Percentiles rank a stretch among this genome's conserved stretches.
Conservation (phyloP, 768 basidiomycete species). For the Boletellus emodensis region DNA sequence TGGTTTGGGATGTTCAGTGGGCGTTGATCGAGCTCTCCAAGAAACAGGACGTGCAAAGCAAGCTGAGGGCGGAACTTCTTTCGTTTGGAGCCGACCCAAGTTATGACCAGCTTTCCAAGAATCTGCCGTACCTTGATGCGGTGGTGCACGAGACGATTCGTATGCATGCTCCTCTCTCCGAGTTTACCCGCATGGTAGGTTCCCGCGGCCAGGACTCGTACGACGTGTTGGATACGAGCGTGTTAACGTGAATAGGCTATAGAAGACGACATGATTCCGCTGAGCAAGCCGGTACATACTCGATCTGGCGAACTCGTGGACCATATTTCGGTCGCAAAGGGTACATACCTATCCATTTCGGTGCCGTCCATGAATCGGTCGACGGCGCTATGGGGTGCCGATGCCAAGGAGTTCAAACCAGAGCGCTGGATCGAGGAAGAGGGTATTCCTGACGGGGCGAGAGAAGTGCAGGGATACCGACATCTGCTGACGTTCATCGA, state of each 20-base stretch:
- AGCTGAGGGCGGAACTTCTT: conserved; percentile 51
- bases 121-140: conserved; percentile 47
- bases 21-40: conserved; percentile 53
- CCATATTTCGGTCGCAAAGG: conserved; percentile 43
- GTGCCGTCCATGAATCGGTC: conserved; percentile 47
- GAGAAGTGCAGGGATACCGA: conserved; percentile 45
- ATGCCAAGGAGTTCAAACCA: conserved; percentile 54
- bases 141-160: conserved; percentile 45
- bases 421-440: conserved; percentile 53
- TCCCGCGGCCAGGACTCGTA: neutral
- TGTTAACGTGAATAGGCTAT: conserved; percentile 32
- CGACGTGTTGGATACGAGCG: too few relatives aligned
- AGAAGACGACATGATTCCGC: conserved; percentile 55
- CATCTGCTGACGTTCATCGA: conserved; percentile 51
- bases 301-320: conserved; percentile 35
- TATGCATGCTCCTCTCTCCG: conserved; percentile 38
- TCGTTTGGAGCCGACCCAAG: conserved; percentile 42
- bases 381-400: conserved; percentile 54
- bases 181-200: conserved; percentile 16
- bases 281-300: conserved; percentile 43
- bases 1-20: conserved; percentile 31
- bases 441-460: conserved; percentile 25
- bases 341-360: conserved; percentile 40
- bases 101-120: conserved; percentile 49
- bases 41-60: conserved; percentile 42